Evolutionary conservation across 345 rosid species (phyloP).

Genomic region (Ricinus communis): DNA sequence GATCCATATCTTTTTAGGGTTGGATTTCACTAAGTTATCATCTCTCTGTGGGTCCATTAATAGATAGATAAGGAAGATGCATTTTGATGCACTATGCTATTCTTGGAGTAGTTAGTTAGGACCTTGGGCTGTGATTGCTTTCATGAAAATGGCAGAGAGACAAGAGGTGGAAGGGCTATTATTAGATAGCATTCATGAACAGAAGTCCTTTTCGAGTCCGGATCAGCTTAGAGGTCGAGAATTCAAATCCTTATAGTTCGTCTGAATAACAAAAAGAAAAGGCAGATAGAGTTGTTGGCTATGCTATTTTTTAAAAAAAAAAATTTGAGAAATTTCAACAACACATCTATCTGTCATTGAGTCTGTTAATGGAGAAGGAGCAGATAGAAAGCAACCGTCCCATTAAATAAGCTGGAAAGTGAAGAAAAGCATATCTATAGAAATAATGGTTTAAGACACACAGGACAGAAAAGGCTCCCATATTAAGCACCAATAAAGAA

Average conservation of each 20-base stretch:
- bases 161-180: neutral
- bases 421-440: constrained; percentile 9
- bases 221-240: too few relatives aligned
- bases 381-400: neutral
- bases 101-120: too few relatives aligned
- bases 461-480: neutral
- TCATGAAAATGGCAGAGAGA: too few relatives aligned
- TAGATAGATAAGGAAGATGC: neutral
- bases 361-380: too few relatives aligned
- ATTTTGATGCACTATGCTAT: neutral
- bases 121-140: neutral
- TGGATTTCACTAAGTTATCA: constrained; percentile 21
- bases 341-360: too few relatives aligned
- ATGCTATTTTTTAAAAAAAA: too few relatives aligned
- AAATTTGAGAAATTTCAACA: too few relatives aligned
- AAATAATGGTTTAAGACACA: neutral
- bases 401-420: neutral
- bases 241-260: neutral
- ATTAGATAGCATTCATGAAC: neutral
- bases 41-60: constrained; percentile 7
- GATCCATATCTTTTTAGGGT: constrained; percentile 29
- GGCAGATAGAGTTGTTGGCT: too few relatives aligned
- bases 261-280: neutral
- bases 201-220: too few relatives aligned
- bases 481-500: too few relatives aligned